Percentiles rank a stretch among this genome's conserved stretches.
Conservation (phyloP, 345 rosid species). For the Salix caprea region DNA sequence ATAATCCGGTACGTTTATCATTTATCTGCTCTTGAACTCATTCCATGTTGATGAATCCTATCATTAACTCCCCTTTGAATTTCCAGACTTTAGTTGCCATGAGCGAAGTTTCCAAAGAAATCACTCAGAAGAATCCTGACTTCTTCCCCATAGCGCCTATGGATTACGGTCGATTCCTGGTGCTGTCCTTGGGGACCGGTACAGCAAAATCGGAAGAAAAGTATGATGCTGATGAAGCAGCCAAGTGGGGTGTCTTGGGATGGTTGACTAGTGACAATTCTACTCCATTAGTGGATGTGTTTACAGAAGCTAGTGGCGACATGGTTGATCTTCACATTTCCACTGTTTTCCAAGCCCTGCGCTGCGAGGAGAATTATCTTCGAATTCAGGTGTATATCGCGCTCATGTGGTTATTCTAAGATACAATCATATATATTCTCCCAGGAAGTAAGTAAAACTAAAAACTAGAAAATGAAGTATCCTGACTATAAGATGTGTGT, state of each 20-base stretch:
- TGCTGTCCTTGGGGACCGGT: conserved; percentile 67
- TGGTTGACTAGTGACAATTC: conserved; percentile 51
- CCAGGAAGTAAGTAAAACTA: too few species aligned
- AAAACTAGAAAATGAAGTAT: too few species aligned
- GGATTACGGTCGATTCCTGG: conserved; percentile 46
- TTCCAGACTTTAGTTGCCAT: conserved; percentile 44
- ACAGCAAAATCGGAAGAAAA: conserved; percentile 30
- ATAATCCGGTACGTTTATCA: conserved; percentile 42
- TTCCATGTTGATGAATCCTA: too few species aligned
- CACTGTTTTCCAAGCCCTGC: conserved; percentile 44
- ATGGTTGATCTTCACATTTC: conserved; percentile 60
- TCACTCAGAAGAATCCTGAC: conserved; percentile 30
- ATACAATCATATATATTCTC: too few species aligned
- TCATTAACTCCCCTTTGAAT: too few species aligned
- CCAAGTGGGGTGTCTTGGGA: conserved; percentile 60
- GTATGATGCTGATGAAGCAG: conserved; percentile 39
- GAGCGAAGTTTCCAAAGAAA: conserved; percentile 48
- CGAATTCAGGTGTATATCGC: conserved; percentile 39
- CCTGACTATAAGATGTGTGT: too few species aligned
- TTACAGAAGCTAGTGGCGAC: conserved; percentile 21
- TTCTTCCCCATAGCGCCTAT: conserved; percentile 39
- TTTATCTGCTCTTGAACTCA: background rate
- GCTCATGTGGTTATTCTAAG: too few species aligned
- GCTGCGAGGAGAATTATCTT: conserved; percentile 39
- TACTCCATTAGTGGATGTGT: conserved; percentile 54